phyloP scores from a whole-genome alignment of 2,329 filamentous ascomycete genomes.

The Nothopassalora personata region DNA sequence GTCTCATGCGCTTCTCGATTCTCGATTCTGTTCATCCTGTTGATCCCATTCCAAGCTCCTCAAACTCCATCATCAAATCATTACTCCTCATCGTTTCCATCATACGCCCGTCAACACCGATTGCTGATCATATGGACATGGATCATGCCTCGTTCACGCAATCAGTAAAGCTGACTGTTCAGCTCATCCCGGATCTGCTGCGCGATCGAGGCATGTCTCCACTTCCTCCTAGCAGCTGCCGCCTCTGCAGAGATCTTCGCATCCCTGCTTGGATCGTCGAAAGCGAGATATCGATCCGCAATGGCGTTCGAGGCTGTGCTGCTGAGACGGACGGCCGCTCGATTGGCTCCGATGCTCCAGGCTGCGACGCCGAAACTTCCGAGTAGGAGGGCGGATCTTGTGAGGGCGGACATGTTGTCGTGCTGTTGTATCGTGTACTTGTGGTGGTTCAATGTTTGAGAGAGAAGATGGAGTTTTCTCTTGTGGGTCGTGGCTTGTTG shows the following conservation, averaged over 20 bases:
- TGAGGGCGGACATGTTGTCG: too few relatives aligned
- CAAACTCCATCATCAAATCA: not conserved
- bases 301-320: constrained; percentile 3
- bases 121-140: not conserved
- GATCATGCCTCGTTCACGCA: not conserved
- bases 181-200: constrained; percentile 6
- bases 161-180: constrained; percentile 1
- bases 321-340: not conserved
- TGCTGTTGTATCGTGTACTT: not conserved
- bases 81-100: not conserved
- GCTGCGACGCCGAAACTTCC: not conserved
- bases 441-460: not conserved
- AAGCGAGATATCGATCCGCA: constrained; percentile 2
- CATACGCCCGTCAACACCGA: too few relatives aligned
- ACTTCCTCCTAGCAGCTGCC: not conserved
- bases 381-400: not conserved
- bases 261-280: not conserved
- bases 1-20: not conserved
- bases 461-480: not conserved
- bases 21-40: too few relatives aligned
- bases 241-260: not conserved
- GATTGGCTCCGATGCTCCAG: not conserved
- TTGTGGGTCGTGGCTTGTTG: not conserved
- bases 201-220: not conserved
- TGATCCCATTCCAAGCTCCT: not conserved